Conservation (phyloP, 495 filamentous ascomycete genomes). For the Lophiostoma macrostomum region DNA sequence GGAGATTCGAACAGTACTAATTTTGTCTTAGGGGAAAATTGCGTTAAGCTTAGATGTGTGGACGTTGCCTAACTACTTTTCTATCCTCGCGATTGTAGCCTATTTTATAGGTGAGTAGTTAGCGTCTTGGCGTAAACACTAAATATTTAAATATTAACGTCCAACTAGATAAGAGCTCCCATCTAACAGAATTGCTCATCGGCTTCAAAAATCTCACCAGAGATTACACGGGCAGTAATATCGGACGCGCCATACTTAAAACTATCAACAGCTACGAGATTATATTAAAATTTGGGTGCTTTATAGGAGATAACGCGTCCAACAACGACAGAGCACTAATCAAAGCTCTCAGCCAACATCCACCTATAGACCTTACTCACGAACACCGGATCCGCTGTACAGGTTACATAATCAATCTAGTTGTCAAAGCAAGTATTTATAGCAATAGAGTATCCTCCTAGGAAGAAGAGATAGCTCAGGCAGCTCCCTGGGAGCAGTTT, state of each 20-base stretch:
- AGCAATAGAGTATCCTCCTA: not conserved
- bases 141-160: not conserved
- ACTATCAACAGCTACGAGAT: not conserved
- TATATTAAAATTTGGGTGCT: not conserved
- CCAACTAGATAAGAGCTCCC: not conserved
- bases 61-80: not conserved
- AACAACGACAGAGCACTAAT: not conserved
- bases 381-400: not conserved
- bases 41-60: not conserved
- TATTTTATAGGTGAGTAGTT: not conserved
- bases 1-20: not conserved
- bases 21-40: not conserved
- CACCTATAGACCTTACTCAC: not conserved
- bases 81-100: not conserved
- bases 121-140: not conserved
- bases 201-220: not conserved
- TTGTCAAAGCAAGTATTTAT: not conserved
- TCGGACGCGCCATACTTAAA: not conserved
- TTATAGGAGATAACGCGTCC: not conserved
- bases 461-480: not conserved
- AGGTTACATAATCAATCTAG: not conserved
- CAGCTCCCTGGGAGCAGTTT: not conserved
- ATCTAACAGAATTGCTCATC: not conserved
- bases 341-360: not conserved
- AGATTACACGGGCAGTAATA: not conserved